phyloP scores from a whole-genome alignment of 164 flowering plant genomes.

The Taxillus chinensis region DNA sequence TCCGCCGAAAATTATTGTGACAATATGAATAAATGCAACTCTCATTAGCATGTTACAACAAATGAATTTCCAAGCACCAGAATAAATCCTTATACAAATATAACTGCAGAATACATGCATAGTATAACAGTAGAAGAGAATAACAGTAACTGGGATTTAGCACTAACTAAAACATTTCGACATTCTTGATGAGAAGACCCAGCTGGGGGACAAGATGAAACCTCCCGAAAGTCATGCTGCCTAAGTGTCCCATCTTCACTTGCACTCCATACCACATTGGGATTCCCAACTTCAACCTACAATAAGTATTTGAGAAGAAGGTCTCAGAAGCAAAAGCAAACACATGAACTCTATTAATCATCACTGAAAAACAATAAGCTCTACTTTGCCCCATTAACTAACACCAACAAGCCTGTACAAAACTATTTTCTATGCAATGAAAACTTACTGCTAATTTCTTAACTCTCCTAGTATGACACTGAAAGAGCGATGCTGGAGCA shows the following conservation, averaged over 20 bases:
- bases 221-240: slow-evolving; percentile 94
- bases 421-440: not conserved
- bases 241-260: slow-evolving; percentile 98
- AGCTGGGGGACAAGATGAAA: slow-evolving; percentile 80
- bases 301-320: slow-evolving; percentile 2
- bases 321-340: not conserved
- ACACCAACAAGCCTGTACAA: too few relatives aligned
- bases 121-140: not conserved
- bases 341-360: not conserved
- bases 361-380: not conserved
- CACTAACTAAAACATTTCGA: slow-evolving; percentile 65
- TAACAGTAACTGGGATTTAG: not conserved
- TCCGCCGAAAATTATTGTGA: too few relatives aligned
- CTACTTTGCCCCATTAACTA: too few relatives aligned
- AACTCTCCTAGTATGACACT: slow-evolving; percentile 82
- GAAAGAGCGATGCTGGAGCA: slow-evolving; percentile 58
- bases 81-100: too few relatives aligned
- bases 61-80: too few relatives aligned
- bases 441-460: slow-evolving; percentile 83
- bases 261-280: slow-evolving; percentile 97
- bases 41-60: too few relatives aligned
- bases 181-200: slow-evolving; percentile 88
- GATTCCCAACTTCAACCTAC: slow-evolving; percentile 94
- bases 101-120: too few relatives aligned
- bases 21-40: too few relatives aligned